Evolutionary conservation across 2,329 filamentous ascomycete genomes (phyloP).

Genomic region (Talaromyces sp.): DNA sequence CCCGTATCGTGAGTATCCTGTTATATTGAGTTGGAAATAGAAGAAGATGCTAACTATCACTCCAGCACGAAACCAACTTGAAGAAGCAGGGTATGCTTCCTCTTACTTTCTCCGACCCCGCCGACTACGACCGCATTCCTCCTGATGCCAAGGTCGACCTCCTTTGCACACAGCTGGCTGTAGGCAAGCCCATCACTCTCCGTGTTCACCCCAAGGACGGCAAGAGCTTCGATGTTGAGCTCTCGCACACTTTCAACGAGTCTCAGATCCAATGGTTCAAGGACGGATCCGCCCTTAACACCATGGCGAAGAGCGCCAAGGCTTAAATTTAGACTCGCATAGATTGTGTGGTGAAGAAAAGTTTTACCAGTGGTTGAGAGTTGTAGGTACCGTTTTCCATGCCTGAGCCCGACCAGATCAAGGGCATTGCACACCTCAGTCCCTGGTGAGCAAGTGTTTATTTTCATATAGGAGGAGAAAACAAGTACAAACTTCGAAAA

Average conservation of each 20-base stretch:
- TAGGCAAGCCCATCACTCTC: conserved; percentile 90
- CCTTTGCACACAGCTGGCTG: conserved; percentile 78
- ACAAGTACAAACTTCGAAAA: not conserved
- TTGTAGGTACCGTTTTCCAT: not conserved
- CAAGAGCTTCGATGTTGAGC: conserved; percentile 70
- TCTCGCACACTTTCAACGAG: conserved; percentile 96
- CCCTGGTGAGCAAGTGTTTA: not conserved
- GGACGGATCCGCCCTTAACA: conserved; percentile 95
- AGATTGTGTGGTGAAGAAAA: not conserved
- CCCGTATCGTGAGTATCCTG: conserved; percentile 66
- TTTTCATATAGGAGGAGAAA: not conserved
- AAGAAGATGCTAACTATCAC: conserved; percentile 14
- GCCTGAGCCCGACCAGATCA: not conserved
- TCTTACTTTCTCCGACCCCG: conserved; percentile 87
- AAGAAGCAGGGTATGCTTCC: conserved; percentile 99
- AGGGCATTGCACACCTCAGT: not conserved
- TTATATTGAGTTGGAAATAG: not conserved
- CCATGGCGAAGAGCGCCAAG: conserved; percentile 73
- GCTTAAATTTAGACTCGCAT: conserved; percentile 21
- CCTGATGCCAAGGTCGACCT: conserved; percentile 90
- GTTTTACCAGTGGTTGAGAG: not conserved
- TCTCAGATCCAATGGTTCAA: conserved; percentile 99
- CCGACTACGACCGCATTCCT: conserved; percentile 95
- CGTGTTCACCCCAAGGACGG: conserved; percentile 88
- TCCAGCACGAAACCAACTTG: conserved; percentile 92